Evolutionary conservation across 192 early-diverging fungal species (phyloP), one percentile per base, ranked within the genome.

Genomic region (Dissophora globulifera): DNA sequence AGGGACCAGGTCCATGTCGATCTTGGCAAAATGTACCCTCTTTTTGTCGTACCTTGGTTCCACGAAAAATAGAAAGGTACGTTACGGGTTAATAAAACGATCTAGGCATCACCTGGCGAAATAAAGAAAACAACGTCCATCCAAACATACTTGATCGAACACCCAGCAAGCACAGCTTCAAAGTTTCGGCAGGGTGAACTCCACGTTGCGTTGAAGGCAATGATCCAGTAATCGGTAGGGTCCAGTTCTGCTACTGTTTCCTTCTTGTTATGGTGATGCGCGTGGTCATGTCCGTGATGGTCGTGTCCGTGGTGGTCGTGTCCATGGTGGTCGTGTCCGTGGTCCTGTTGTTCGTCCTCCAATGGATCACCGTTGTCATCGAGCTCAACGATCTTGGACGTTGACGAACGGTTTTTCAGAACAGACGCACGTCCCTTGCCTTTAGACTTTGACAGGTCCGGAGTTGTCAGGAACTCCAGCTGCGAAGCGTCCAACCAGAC

Each of bases 181-280:
- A 87, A 87, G 51, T 82, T 65, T 23, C 79, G 74, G 35, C 82
- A 87, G 5, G 82, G 61, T 9, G 78, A 59, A 19, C 80, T 83
- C 85, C 85, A 87, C n/a, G 78, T 81, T 11, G 79, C 69, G 41
- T 83, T 83, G 38, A 85, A 72, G 47, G 84, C 78, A 20, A 87
- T 71, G 13, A 83, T 70, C 85, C 85, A 87, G 54, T 87, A 85
- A 55, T 83, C 67, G 26, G 67, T 58, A 0, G 64, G 56, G 0
- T 62, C 71, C 20, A 69, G 17, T 43, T 51, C 69, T 23, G 49
- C 30, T 26, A 16, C 17, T 20, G 22, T 57, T 9, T 29, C 26
- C 23, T 25, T 57, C 20, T 20, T 42, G 2, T 19, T 19, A 20
- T 56, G 19, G 12, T 47, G 26, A 7, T 57, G 49, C 23, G 45